Evolutionary conservation across 2,329 filamentous ascomycete genomes (phyloP), one percentile per base, ranked within the genome.

Genomic region (Trichoderma afroharzianum): DNA sequence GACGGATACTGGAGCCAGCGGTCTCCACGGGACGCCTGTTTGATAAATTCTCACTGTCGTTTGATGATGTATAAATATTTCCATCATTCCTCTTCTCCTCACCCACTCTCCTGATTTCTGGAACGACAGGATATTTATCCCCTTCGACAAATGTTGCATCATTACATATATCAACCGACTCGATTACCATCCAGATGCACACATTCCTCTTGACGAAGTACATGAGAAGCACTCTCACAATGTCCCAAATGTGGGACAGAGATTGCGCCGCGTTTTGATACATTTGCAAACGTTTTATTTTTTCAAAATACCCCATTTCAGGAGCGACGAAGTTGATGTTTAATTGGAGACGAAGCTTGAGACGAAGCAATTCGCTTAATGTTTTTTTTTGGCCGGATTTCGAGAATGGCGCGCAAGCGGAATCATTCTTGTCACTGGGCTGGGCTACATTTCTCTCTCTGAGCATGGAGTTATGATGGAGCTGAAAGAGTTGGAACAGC

Each of bases 1-100:
- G 32, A 91, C 90, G 4, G 90, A 92, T 77, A 86, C 87, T 11
- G 87, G 85, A 69, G 90, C 88, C 14, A 86, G 76, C 68, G 78
- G 74, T n/a, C 76, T 77, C 66, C 72, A 73, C 50, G 68, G 71
- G 24, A 75, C 76, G 33, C 70, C 74, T 32, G 69, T 78, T 68
- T 78, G 78, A 77, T 78, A 9, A n/a, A 76, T 77, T 59, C 70
- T 36, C 6, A 33, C 36, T 36, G 12, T 68, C 59, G 39, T 63
- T 24, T 43, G 33, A 61, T 36, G 64, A 72, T 28, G 50, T 32
- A 70, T 61, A 28, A 36, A 50, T 7, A 71, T 58, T 8, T 18
- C 9, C 11, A 53, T 26, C 47, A 14, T n/a, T 4, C 59, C 2
- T 50, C 26, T 55, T 28, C 30, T 58, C 30, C 28, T 47, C 47